phyloP scores from a whole-genome alignment of 441 rosid species.

The Aleurites moluccanus region DNA sequence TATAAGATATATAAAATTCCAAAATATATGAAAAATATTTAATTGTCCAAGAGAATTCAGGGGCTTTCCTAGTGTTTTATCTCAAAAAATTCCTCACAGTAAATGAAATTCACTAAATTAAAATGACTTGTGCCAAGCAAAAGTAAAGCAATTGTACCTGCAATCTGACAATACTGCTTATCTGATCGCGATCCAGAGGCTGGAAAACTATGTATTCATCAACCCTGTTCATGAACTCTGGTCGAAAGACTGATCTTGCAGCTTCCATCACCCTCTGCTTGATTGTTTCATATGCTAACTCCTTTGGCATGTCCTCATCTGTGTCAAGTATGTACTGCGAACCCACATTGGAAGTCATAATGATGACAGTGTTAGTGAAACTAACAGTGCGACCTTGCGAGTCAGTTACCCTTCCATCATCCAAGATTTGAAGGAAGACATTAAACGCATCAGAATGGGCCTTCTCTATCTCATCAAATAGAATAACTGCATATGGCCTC shows the following conservation, averaged over 20 bases:
- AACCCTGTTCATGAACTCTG: conserved; percentile 96
- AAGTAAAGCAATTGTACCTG: conserved; percentile 54
- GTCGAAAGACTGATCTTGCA: conserved; percentile 90
- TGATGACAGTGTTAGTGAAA: conserved; percentile 88
- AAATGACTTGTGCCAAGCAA: neutral
- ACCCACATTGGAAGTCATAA: conserved; percentile 98
- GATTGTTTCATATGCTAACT: conserved; percentile 70
- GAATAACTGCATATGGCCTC: conserved; percentile 91
- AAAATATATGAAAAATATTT: neutral
- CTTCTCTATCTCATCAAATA: conserved; percentile 98
- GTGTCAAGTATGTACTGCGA: conserved; percentile 80
- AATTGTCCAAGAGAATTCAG: neutral
- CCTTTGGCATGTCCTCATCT: conserved; percentile 60
- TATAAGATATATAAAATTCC: neutral
- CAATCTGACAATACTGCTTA: conserved; percentile 73
- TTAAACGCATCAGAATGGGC: conserved; percentile 93
- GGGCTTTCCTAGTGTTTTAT: neutral
- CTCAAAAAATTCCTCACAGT: neutral
- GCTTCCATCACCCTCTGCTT: conserved; percentile 90
- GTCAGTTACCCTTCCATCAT: conserved; percentile 97
- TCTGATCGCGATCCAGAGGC: conserved; percentile 90
- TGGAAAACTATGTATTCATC: conserved; percentile 99
- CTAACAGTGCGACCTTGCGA: conserved; percentile 94
- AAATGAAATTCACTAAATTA: neutral
- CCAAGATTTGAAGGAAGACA: conserved; percentile 94